Conservation (phyloP, 2,329 filamentous ascomycete genomes). For the Trichoderma koningiopsis region DNA sequence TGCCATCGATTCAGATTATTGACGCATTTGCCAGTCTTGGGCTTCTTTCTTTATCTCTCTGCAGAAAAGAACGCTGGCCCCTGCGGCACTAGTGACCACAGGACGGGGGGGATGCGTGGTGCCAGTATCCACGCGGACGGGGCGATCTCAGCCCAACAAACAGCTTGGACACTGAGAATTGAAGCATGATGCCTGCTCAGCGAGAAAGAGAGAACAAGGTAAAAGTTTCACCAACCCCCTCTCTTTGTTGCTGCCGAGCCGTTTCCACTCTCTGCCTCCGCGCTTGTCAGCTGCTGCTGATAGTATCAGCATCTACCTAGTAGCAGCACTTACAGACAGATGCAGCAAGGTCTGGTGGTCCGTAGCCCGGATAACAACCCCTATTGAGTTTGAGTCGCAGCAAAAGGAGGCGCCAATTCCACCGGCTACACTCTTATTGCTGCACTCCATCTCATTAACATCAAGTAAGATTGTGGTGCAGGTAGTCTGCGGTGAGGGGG, state of each 20-base stretch:
- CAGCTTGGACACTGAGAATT: background rate
- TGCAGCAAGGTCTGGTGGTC: background rate
- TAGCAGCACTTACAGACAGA: background rate
- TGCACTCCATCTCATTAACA: background rate
- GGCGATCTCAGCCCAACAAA: constrained; percentile 6
- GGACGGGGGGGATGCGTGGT: background rate
- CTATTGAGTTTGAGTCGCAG: background rate
- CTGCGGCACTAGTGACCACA: background rate
- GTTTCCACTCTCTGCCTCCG: constrained; percentile 7
- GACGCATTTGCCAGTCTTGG: background rate
- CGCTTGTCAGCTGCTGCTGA: background rate
- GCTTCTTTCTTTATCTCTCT: background rate
- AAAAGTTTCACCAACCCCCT: background rate
- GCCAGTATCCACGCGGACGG: background rate
- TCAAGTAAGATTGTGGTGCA: background rate
- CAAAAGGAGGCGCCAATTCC: background rate
- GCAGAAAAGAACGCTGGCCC: background rate
- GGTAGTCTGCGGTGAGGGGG: constrained; percentile 11
- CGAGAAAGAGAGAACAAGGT: background rate
- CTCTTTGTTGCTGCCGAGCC: background rate
- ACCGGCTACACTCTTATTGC: background rate
- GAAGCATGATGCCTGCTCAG: background rate
- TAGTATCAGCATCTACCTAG: background rate
- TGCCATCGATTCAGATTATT: background rate
- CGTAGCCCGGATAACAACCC: background rate